Evolutionary conservation across 1,139 yeast species (phyloP), one percentile per base, ranked within the genome.

Genomic region (Debaryomyces coudertii): DNA sequence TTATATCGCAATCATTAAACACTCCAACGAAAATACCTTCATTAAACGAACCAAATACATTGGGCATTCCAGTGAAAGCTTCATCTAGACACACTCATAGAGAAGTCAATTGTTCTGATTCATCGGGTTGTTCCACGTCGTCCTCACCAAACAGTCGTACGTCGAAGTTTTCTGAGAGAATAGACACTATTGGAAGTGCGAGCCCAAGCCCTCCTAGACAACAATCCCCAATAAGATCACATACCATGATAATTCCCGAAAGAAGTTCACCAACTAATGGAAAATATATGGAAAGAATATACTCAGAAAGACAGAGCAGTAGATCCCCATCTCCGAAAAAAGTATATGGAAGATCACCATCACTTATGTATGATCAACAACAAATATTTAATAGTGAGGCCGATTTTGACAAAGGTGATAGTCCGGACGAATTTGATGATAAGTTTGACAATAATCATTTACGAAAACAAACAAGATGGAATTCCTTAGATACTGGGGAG

Each of bases 271-370:
- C 41, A 2, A 38, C 41, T 7, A 38, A n/a, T 18, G 34, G 41
- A 11, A 27, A 38, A 27, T 38, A 38, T 38, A 38, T 38, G 41
- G 41, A 38, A 12, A 27, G 43, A 7, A 33, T 31, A 14, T 31
- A 47, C 33, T 45, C 53, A 11, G 40, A 46, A 20, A 40, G 55
- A 9, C 31, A 27, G n/a, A 15, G 52, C 44, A 62, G 68, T 46
- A 49, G 69, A 30, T 66, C 73, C 0, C 69, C 73, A 0, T 68
- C 75, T 4, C 74, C 75, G 0, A 61, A 54, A 28, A 64, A 63
- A 47, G 5, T 42, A 3, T 50, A 48, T 33, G 50, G 51, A 9
- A 43, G 54, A 12, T 55, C 62, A 5, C 58, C 63, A 2, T 49
- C 62, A n/a, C 33, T 48, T 15, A 16, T 47, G 24, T 52, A 53